A percentile compares a stretch with the other conserved stretches of the same genome.
phyloP scores from a whole-genome alignment of 345 rosid species.

The Orychophragmus violaceus region DNA sequence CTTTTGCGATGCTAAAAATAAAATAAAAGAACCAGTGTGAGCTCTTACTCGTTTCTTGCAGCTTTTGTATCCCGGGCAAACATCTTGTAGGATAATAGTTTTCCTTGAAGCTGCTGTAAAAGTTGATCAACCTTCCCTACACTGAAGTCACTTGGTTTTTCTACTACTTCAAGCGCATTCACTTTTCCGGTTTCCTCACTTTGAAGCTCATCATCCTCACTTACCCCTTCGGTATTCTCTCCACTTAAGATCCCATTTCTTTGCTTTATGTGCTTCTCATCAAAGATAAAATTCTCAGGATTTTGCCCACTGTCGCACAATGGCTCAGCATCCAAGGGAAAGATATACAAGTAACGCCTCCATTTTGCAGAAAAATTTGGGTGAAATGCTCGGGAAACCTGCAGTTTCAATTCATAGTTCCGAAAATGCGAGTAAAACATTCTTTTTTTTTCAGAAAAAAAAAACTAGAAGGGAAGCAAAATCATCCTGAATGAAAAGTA shows the following conservation, averaged over 20 bases:
- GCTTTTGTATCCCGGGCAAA: slow-evolving; percentile 98
- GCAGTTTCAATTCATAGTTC: slow-evolving; percentile 9
- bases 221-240: slow-evolving; percentile 21
- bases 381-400: slow-evolving; percentile 79
- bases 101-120: slow-evolving; percentile 75
- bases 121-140: slow-evolving; percentile 67
- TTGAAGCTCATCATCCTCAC: slow-evolving; percentile 28
- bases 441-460: not conserved
- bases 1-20: not conserved
- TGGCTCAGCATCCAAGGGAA: slow-evolving; percentile 54
- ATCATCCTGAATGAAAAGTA: not conserved
- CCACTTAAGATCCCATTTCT: slow-evolving; percentile 27
- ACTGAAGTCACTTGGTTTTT: slow-evolving; percentile 50
- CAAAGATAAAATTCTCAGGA: slow-evolving; percentile 20
- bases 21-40: not conserved
- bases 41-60: slow-evolving; percentile 78
- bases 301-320: slow-evolving; percentile 28
- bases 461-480: not conserved
- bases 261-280: slow-evolving; percentile 17
- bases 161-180: slow-evolving; percentile 35
- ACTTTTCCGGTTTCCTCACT: slow-evolving; percentile 19
- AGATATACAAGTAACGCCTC: slow-evolving; percentile 85
- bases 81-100: slow-evolving; percentile 64
- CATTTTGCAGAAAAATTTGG: slow-evolving; percentile 97
- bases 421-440: not conserved